These are phyloP conservation scores for Skeletonema menzelii DNA, from an alignment of 108 stramenopile species.

Conservation along the genomic window DNA sequence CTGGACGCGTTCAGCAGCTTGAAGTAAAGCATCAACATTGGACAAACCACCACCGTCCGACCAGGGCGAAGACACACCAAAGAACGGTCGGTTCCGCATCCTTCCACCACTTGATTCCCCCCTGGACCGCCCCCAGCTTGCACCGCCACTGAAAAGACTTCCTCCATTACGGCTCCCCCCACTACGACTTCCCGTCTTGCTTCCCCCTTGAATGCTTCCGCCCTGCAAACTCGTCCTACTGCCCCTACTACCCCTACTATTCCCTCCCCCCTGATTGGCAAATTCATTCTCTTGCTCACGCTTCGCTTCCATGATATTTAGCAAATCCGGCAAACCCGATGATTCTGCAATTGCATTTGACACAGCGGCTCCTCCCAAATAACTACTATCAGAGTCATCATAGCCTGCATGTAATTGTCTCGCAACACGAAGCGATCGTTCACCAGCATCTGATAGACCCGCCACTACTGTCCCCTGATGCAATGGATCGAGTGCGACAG, in stretches of 20 bases:
- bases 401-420: background rate
- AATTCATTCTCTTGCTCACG: background rate
- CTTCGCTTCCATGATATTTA: background rate
- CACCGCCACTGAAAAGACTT: constrained; percentile 17
- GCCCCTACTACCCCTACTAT: constrained; percentile 1
- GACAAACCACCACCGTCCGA: constrained; percentile 16
- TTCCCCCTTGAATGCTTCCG: background rate
- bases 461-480: background rate
- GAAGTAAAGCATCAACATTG: constrained; percentile 32
- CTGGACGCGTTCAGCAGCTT: constrained; percentile 35
- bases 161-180: constrained; percentile 14
- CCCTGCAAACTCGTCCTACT: constrained; percentile 4
- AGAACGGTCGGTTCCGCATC: constrained; percentile 16
- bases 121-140: background rate
- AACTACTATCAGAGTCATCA: background rate
- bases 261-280: constrained; percentile 2
- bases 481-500: background rate
- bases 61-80: constrained; percentile 26
- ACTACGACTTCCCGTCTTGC: constrained; percentile 2
- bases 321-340: background rate
- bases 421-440: background rate
- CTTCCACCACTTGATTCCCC: background rate
- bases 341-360: background rate
- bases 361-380: background rate
- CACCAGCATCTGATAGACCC: background rate